Conservation (phyloP, 305 asterid genomes). For the Fraxinus velutina region DNA sequence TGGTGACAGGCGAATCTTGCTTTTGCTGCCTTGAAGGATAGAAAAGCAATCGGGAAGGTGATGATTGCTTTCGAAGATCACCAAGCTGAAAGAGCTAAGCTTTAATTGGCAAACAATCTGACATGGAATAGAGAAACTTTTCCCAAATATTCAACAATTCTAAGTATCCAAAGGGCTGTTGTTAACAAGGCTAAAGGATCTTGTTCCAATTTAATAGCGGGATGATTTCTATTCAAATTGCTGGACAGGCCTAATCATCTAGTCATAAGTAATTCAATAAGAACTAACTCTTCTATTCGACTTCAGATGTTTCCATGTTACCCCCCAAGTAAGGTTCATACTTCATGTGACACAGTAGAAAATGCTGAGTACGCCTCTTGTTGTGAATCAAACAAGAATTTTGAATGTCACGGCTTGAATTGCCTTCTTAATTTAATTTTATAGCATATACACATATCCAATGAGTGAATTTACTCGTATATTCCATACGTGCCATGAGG, state of each 20-base stretch:
- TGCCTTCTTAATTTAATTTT: not conserved
- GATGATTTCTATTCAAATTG: not conserved
- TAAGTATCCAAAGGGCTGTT: not conserved
- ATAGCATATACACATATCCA: too few relatives aligned
- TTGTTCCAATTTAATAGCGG: not conserved
- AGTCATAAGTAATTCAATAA: not conserved
- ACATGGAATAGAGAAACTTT: not conserved
- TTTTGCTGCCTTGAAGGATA: slow-evolving; percentile 68
- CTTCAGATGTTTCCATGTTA: not conserved
- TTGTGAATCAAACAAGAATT: not conserved
- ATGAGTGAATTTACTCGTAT: too few relatives aligned
- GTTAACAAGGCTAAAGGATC: slow-evolving; percentile 9
- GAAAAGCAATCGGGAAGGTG: slow-evolving; percentile 93
- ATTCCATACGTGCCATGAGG: not conserved
- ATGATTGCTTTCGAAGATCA: slow-evolving; percentile 60
- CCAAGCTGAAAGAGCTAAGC: slow-evolving; percentile 45
- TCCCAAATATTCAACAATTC: not conserved
- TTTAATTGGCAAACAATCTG: slow-evolving; percentile 26
- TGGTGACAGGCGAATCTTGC: slow-evolving; percentile 71
- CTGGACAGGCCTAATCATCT: not conserved
- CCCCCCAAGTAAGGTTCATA: not conserved
- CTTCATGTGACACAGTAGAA: not conserved
- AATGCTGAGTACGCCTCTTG: not conserved
- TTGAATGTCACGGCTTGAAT: not conserved
- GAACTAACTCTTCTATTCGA: not conserved